These are phyloP conservation scores for Apiotrichum brassicae DNA, from an alignment of 1,284 basidiomycete species.

Conservation along the genomic window DNA sequence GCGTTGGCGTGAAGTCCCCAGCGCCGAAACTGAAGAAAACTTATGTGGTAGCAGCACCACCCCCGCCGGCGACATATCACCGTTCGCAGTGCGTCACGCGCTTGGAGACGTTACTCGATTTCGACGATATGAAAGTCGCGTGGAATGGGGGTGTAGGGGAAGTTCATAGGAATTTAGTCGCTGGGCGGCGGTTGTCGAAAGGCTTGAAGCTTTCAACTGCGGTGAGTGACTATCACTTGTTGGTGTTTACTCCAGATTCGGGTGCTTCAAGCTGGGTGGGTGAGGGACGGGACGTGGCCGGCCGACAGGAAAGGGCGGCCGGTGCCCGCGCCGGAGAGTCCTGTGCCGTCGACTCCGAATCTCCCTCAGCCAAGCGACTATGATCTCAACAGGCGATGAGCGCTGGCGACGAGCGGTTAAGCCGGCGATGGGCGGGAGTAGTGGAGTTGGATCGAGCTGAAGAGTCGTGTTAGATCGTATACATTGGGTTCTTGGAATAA, in stretches of 20 bases:
- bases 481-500: background rate
- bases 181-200: constrained; percentile 28
- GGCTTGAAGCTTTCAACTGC: constrained; percentile 37
- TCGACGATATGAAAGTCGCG: constrained; percentile 28
- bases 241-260: constrained; percentile 29
- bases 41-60: constrained; percentile 18
- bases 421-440: too few relatives aligned
- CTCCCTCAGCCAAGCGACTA: too few relatives aligned
- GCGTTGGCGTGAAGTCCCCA: too few relatives aligned
- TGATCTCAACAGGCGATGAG: too few relatives aligned
- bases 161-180: constrained; percentile 29
- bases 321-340: constrained; percentile 18
- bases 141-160: constrained; percentile 38
- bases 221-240: constrained; percentile 23
- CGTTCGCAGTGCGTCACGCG: constrained; percentile 16
- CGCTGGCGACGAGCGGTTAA: too few relatives aligned
- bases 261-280: constrained; percentile 40
- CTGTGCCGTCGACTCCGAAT: background rate
- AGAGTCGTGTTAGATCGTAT: too few relatives aligned
- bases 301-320: constrained; percentile 26
- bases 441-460: too few relatives aligned
- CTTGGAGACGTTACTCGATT: constrained; percentile 34
- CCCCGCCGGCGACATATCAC: constrained; percentile 10
- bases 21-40: too few relatives aligned
- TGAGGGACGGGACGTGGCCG: constrained; percentile 45